These are phyloP conservation scores for Penicillium antarcticum DNA, from an alignment of 495 filamentous ascomycete genomes.

Conservation along the genomic window DNA sequence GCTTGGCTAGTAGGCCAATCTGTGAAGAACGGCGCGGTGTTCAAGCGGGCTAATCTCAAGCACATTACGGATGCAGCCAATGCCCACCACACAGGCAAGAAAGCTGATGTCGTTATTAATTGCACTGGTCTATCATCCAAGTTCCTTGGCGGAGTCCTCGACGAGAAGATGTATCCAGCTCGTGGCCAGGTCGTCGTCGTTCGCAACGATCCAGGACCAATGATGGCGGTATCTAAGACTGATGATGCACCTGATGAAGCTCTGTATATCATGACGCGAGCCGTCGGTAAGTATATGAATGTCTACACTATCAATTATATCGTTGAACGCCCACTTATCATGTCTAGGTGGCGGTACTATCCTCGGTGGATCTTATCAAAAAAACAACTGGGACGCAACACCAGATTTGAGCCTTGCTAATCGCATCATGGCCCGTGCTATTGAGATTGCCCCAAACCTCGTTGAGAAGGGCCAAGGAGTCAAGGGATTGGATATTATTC, in stretches of 20 bases:
- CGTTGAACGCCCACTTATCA: neutral
- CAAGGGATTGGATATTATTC: conserved; percentile 77
- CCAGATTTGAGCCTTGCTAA: conserved; percentile 77
- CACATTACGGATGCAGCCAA: conserved; percentile 71
- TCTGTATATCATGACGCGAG: conserved; percentile 90
- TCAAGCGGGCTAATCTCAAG: conserved; percentile 57
- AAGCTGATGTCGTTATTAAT: conserved; percentile 76
- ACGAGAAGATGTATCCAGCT: conserved; percentile 68
- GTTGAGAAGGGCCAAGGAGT: conserved; percentile 68
- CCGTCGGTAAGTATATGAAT: conserved; percentile 48
- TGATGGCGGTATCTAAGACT: conserved; percentile 67
- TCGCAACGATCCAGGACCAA: conserved; percentile 71
- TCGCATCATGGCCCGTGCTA: conserved; percentile 83
- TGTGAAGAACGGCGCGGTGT: conserved; percentile 60
- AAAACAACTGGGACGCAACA: conserved; percentile 76
- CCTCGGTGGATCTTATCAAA: conserved; percentile 84
- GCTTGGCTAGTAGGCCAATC: conserved; percentile 79
- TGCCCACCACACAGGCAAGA: conserved; percentile 59
- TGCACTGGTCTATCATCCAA: conserved; percentile 77
- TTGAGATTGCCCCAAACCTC: conserved; percentile 70
- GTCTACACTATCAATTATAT: neutral
- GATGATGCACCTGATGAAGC: conserved; percentile 79
- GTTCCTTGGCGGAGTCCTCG: conserved; percentile 78
- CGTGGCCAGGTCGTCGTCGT: conserved; percentile 90
- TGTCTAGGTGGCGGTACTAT: conserved; percentile 64